Evolutionary conservation across 148 eudicot genomes (phyloP), one percentile per base, ranked within the genome.

Genomic region (Euryodendron excelsum): DNA sequence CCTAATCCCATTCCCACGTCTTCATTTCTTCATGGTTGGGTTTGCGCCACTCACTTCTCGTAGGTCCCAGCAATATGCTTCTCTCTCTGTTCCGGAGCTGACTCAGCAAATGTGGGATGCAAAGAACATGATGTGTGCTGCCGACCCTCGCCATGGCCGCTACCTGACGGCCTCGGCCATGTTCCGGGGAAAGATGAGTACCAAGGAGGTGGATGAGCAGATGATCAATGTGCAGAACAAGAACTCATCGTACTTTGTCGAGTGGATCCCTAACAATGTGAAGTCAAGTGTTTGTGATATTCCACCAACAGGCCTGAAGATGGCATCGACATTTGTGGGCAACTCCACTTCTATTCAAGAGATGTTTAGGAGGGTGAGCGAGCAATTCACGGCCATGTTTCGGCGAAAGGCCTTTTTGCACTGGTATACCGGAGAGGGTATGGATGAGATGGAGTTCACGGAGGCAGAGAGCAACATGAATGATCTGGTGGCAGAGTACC

Each of bases 71-170:
- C 91, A 92, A 68, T 92, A 92, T 68, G 82, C 82, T 4, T 84
- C 94, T 56, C 89, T 92, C 73, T 84, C 97, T 7, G 97, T 93
- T 74, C 94, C 97, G 0, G 97, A 93, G 86, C 90, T 93, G 45
- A 91, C 94, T 3, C 94, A 91, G 68, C 97, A 93, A 62, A 93
- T 93, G 97, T 92, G 97, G 97, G 94, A 92, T 31, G 79, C 97
- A 41, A 92, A 90, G 85, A 92, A 92, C 90, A 92, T 92, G 97
- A 92, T 92, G 96, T 92, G 96, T 9, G 96, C 96, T 6, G 96
- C 96, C 7, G 96, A 92, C 67, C 96, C 96, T 0, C 88, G 93
- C 18, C 96, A 90, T 12, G 97, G 97, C 1, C 88, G 97, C 14
- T 92, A 92, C 84, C 85, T 92, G 13, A 92, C 96, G 20, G 96